Percentiles rank a stretch among this genome's conserved stretches.
phyloP scores from a whole-genome alignment of 2,329 filamentous ascomycete species.

The Fusarium nisikadoi region DNA sequence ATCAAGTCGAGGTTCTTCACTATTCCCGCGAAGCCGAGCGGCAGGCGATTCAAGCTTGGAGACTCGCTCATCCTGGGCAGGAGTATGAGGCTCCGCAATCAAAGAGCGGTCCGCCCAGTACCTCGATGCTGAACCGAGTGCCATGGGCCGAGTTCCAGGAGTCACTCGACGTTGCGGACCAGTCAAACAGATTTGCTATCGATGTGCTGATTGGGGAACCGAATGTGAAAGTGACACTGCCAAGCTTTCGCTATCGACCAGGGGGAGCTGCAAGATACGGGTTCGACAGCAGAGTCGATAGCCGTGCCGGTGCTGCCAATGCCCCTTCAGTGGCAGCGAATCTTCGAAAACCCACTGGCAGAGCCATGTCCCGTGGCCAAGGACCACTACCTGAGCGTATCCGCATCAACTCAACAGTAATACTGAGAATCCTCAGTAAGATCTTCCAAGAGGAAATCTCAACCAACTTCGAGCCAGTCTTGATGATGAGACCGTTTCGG shows the following conservation, averaged over 20 bases:
- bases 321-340: background rate
- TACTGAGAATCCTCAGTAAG: background rate
- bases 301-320: background rate
- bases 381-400: background rate
- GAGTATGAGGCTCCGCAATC: background rate
- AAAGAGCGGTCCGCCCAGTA: accelerated
- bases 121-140: background rate
- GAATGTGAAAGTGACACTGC: accelerated
- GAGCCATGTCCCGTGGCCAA: background rate
- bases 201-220: background rate
- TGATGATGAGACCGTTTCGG: background rate
- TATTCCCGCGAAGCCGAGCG: background rate
- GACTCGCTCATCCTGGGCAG: background rate
- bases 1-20: background rate
- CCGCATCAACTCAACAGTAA: background rate
- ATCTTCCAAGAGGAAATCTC: background rate
- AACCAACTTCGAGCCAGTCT: background rate
- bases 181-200: accelerated
- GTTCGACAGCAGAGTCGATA: background rate
- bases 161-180: accelerated
- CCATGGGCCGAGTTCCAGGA: background rate
- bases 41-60: accelerated
- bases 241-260: background rate
- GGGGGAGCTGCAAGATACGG: background rate
- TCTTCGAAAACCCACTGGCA: background rate